Base-by-base conservation (phyloP, 2,329 filamentous ascomycete genomes). In the Fonsecaea multimorphosa region DNA sequence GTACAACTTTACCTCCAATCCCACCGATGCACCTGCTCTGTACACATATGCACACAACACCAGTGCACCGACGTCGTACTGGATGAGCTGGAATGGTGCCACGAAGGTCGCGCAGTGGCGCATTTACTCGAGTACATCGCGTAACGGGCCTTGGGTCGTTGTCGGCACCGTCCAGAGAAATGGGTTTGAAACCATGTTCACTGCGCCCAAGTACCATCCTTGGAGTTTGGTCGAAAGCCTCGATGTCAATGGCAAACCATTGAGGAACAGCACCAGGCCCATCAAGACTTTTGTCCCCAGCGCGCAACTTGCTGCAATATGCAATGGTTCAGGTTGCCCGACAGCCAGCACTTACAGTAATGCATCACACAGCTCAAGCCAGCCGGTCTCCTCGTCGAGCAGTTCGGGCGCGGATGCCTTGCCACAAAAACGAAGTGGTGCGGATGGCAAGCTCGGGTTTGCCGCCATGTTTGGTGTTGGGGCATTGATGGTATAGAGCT, bases 41-140 rank as follows among this genome's bases (percentile, higher is more conserved):
- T 68, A 66, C 24, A 67, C 68, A 16, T 68, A 64, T 31, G 65
- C 63, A 29, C 63, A 58, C 24, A 68, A 65, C 19, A 62, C 49
- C 6, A 63, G 58, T 44, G 63, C 68, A 1, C 55, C 57, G 14
- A 72, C 67, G n/a, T 68, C 73, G 29, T 75, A 75, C 63, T 72
- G 76, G 46, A 75, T 78, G 51, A 76, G 74, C 63, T 84, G 82
- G 82, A 84, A 84, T 68, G 82, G 82, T 11, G 81, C 81, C 0
- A 84, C 82, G 1, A 80, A 83, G 58, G 76, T 83, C 16, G 66
- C 66, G 14, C 74, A 71, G 12, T 84, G 76, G 77, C 73, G 72
- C 5, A 73, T 78, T 63, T 78, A 75, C 65, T 73, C 62, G n/a
- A 58, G 58, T 19, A 32, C 61, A 5, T 54, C 52, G 22, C 58